Base-by-base conservation (phyloP, 2,329 filamentous ascomycete species). In the Colletotrichum lini region DNA sequence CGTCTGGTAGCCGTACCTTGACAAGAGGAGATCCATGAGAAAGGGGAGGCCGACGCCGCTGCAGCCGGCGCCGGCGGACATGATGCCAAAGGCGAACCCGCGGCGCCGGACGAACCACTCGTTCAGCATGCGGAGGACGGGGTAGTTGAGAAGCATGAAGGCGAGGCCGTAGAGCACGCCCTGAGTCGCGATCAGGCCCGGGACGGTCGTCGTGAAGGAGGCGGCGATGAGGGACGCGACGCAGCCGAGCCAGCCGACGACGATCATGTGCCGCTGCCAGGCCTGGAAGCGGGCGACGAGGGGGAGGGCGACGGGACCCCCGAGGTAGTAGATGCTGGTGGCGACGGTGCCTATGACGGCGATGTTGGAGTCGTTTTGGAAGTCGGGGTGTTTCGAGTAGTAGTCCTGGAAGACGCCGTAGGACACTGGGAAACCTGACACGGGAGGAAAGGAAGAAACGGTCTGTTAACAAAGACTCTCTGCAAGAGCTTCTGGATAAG, bases 41-140 rank as follows among this genome's bases (percentile, higher is more conserved):
- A 90, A 76, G 0, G 80, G 80, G 3, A 87, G 75, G 1, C 89
- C 77, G 7, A 83, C 81, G 4, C 88, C 88, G 0, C 88, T 84
- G 23, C 85, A 75, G 0, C 82, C 85, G 52, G 82, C 85, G 3
- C 83, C 77, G 13, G 84, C 80, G 80, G 81, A 87, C 77, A 88
- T 83, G 23, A 88, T 81, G 0, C 87, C 87, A 50, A 83, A 84
- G 0, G 85, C 85, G 26, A 87, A 74, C 0, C 84, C 85, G 40
- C 85, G 84, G 30, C 82, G 79, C 18, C 76, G 74, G 3, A 84
- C 77, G 61, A 87, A 88, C 84, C 85, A 88, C 74, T 86, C 84
- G 50, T 87, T 79, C 1, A 79, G 59, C 74, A 75, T 74, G 18
- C 74, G 65, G 80, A 88, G 62, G 80, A 86, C 72, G 9, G 79